A percentile compares a stretch with the other conserved stretches of the same genome.
phyloP scores from a whole-genome alignment of 495 filamentous ascomycete genomes.

The Podospora didyma region DNA sequence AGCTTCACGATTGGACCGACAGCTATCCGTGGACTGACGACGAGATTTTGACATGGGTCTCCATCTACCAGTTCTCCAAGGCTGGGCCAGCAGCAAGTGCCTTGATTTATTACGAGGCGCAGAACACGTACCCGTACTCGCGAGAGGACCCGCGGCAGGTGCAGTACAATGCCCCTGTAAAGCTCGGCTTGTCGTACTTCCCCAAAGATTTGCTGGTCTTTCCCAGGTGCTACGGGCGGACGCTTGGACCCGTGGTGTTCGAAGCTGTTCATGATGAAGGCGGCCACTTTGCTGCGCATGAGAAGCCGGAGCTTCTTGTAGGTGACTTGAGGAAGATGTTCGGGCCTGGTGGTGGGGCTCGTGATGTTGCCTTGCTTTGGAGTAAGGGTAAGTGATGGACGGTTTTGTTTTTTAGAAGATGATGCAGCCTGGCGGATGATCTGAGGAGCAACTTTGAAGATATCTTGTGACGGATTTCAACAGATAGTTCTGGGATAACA shows the following conservation, averaged over 20 bases:
- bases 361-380: slow-evolving; percentile 1
- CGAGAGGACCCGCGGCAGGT: slow-evolving; percentile 7
- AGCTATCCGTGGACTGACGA: slow-evolving; percentile 64
- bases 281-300: slow-evolving; percentile 63
- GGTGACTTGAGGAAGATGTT: slow-evolving; percentile 57
- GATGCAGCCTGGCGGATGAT: no score
- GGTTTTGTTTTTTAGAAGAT: no score
- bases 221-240: slow-evolving; percentile 47
- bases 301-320: slow-evolving; percentile 50
- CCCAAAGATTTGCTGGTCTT: slow-evolving; percentile 47
- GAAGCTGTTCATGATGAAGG: slow-evolving; percentile 50
- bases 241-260: slow-evolving; percentile 51
- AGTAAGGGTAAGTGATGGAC: no score
- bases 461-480: no score
- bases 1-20: slow-evolving; percentile 66
- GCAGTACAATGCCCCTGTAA: slow-evolving; percentile 34
- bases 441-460: no score
- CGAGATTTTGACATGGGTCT: slow-evolving; percentile 62
- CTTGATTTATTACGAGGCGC: slow-evolving; percentile 58
- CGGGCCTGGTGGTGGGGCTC: slow-evolving; percentile 26
- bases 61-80: slow-evolving; percentile 56
- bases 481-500: no score
- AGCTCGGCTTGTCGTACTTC: slow-evolving; percentile 52
- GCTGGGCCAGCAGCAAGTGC: slow-evolving; percentile 54
- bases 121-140: slow-evolving; percentile 10